phyloP scores from a whole-genome alignment of 371 early-diverging fungal species.

The Sporodiniella umbellata region DNA sequence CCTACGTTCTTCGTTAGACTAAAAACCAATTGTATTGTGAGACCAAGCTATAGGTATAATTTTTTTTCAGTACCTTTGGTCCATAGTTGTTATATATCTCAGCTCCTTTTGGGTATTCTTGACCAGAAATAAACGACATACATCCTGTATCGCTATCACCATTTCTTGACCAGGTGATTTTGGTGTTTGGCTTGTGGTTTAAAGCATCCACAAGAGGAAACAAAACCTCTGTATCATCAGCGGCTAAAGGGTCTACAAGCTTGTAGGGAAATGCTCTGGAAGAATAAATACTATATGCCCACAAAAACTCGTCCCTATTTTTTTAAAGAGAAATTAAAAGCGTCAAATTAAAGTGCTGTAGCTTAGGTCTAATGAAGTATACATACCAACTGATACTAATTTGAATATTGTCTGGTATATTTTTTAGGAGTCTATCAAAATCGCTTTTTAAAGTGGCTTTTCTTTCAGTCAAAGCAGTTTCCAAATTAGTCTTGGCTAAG shows the following conservation, averaged over 20 bases:
- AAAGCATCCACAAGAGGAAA: conserved; percentile 57
- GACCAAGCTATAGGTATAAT: background rate
- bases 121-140: conserved; percentile 36
- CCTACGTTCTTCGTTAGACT: conserved; percentile 71
- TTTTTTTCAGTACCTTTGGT: conserved; percentile 46
- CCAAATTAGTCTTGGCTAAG: conserved; percentile 51
- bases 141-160: conserved; percentile 26
- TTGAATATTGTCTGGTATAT: conserved; percentile 26
- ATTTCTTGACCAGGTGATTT: conserved; percentile 47
- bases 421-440: conserved; percentile 24
- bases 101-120: conserved; percentile 30
- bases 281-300: conserved; percentile 54
- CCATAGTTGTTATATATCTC: conserved; percentile 69
- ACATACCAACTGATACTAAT: no score
- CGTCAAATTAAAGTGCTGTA: no score
- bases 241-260: conserved; percentile 33
- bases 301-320: conserved; percentile 52
- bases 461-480: conserved; percentile 37
- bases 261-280: conserved; percentile 62
- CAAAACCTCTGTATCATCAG: conserved; percentile 37
- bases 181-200: conserved; percentile 54
- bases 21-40: no score
- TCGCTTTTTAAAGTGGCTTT: conserved; percentile 25
- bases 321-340: background rate
- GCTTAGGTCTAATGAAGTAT: no score